phyloP scores from a whole-genome alignment of 495 filamentous ascomycete genomes.

The Trichoderma asperelloides region DNA sequence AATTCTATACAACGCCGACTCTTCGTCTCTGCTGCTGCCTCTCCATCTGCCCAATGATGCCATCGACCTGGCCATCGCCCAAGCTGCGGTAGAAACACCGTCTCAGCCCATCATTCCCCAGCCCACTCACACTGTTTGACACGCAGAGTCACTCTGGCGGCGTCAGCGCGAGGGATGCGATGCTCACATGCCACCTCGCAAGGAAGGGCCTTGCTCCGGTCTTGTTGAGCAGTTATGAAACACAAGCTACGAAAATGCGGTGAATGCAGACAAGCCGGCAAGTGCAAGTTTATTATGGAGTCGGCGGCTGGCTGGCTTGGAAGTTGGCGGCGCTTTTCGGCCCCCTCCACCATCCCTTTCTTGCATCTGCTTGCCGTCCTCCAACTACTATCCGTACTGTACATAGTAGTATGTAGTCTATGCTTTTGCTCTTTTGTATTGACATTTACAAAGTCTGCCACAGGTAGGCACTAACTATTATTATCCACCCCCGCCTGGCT shows the following conservation, averaged over 20 bases:
- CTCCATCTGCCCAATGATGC: not conserved
- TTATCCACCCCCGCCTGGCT: not conserved
- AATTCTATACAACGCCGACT: too few relatives aligned
- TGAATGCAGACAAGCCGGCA: not conserved
- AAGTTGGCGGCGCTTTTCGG: not conserved
- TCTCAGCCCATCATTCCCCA: constrained; percentile 6
- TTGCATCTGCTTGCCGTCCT: not conserved
- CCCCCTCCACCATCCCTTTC: not conserved
- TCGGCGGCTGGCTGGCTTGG: not conserved
- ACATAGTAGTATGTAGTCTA: too few relatives aligned
- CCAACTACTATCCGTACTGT: too few relatives aligned
- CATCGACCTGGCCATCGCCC: not conserved
- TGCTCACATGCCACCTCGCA: constrained; percentile 3
- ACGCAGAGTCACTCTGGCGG: not conserved
- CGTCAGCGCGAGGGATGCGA: constrained; percentile 5
- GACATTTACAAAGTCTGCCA: too few relatives aligned
- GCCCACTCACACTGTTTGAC: constrained; percentile 3
- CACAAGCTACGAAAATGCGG: constrained; percentile 4
- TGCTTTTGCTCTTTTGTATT: too few relatives aligned
- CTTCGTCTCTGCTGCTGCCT: too few relatives aligned
- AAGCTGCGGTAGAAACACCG: not conserved
- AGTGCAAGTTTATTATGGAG: not conserved
- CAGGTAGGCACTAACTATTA: too few relatives aligned
- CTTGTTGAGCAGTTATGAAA: not conserved
- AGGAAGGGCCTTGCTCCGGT: constrained; percentile 6